Evolutionary conservation across 306 rosid genomes (phyloP), one percentile per base, ranked within the genome.

Genomic region (Senna tora): DNA sequence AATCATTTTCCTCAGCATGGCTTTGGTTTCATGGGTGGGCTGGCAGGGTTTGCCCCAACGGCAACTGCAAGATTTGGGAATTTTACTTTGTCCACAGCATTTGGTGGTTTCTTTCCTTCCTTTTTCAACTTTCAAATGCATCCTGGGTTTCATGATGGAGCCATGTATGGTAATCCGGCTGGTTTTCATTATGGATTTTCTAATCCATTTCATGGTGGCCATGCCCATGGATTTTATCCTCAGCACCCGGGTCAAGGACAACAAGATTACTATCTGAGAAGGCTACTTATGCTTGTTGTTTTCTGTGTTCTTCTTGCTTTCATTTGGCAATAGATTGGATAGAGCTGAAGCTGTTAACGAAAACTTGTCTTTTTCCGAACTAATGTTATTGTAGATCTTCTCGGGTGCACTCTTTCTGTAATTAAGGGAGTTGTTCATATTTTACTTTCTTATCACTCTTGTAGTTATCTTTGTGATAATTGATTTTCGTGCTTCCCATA

Each of bases 41-140:
- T 85, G 76, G 94, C 95, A 70, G 93, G 96, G 32, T 82, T 84
- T 81, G 85, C 90, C 1, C 97, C 97, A 5, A 63, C 74, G 80
- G 79, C 93, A n/a, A 75, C 82, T 3, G 75, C 97, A 13, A 84
- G 97, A 80, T 81, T 92, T 72, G 96, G 96, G 63, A 92, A 92
- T 81, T 83, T 92, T 69, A 86, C 93, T 1, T 84, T 92, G 61
- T 87, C 93, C 50, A 87, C 96, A 0, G 96, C 92, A 8, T 83
- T 92, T 72, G 93, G 96, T 33, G 97, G 93, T 69, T 81, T 92
- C 49, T 64, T 92, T 54, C 97, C 96, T 2, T 86, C 89, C 12
- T 34, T 89, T 11, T 84, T 92, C 38, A 92, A 87, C 84, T 82
- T 87, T 78, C 97, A 86, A 56, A 7, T 89, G 65, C 91, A 87